Evolutionary conservation across 2,329 filamentous ascomycete genomes (phyloP).

Genomic region (Plectosphaerella cucumerina): DNA sequence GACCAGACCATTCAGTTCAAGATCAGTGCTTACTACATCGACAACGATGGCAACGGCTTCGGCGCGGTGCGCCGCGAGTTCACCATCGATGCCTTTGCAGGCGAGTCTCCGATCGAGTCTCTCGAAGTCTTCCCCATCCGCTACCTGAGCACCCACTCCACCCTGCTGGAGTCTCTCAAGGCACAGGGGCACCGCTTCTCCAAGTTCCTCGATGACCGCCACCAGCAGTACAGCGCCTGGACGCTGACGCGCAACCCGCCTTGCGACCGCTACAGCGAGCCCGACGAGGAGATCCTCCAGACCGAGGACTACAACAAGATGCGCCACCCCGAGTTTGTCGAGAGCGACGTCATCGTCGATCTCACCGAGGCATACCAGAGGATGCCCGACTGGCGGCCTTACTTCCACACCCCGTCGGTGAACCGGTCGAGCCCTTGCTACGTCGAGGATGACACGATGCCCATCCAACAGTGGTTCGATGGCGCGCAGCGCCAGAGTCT

Average conservation of each 20-base stretch:
- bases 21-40: slow-evolving; percentile 36
- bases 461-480: slow-evolving; percentile 33
- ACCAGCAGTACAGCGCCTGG: slow-evolving; percentile 26
- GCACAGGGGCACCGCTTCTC: slow-evolving; percentile 27
- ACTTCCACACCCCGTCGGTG: not conserved
- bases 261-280: not conserved
- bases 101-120: slow-evolving; percentile 31
- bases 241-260: slow-evolving; percentile 30
- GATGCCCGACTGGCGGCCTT: slow-evolving; percentile 16
- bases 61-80: slow-evolving; percentile 33
- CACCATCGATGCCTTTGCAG: slow-evolving; percentile 28
- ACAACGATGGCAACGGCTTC: slow-evolving; percentile 33
- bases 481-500: slow-evolving; percentile 17
- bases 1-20: slow-evolving; percentile 25
- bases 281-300: slow-evolving; percentile 15
- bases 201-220: slow-evolving; percentile 26
- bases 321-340: slow-evolving; percentile 32
- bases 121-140: slow-evolving; percentile 24
- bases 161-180: slow-evolving; percentile 26
- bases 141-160: slow-evolving; percentile 16
- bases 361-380: slow-evolving; percentile 34
- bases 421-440: not conserved
- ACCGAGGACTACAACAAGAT: slow-evolving; percentile 17
- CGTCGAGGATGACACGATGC: slow-evolving; percentile 26
- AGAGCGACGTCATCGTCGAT: slow-evolving; percentile 38